These are phyloP conservation scores for Canavalia ensiformis DNA, from an alignment of 306 rosid species.

Conservation along the genomic window DNA sequence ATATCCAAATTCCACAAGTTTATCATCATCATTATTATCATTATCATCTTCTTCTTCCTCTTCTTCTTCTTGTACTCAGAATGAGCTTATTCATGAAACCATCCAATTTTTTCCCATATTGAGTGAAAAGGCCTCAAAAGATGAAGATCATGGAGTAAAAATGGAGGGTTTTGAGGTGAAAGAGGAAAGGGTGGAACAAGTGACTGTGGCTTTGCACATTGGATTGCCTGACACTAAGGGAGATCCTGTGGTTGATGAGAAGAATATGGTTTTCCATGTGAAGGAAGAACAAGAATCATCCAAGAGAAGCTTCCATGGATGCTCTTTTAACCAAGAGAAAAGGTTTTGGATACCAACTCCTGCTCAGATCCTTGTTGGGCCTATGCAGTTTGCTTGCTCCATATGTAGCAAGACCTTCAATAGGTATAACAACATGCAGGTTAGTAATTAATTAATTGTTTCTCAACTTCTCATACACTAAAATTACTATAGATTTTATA, in stretches of 20 bases:
- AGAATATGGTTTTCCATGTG: constrained; percentile 48
- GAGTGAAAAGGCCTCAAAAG: constrained; percentile 51
- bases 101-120: constrained; percentile 80
- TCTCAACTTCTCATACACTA: constrained; percentile 4
- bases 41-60: constrained; percentile 44
- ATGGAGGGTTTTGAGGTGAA: constrained; percentile 57
- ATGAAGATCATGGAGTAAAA: constrained; percentile 47
- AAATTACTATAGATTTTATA: neutral
- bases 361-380: constrained; percentile 94
- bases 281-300: constrained; percentile 56
- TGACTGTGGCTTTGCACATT: constrained; percentile 81
- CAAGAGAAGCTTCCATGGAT: constrained; percentile 63
- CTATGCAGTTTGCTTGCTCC: constrained; percentile 97
- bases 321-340: constrained; percentile 62
- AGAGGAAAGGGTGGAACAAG: constrained; percentile 65
- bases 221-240: constrained; percentile 68
- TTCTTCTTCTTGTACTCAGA: constrained; percentile 27
- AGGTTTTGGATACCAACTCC: constrained; percentile 99
- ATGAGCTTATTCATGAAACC: constrained; percentile 47
- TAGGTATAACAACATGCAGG: constrained; percentile 99
- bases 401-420: constrained; percentile 95
- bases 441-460: constrained; percentile 33
- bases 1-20: constrained; percentile 26
- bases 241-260: constrained; percentile 27
- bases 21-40: constrained; percentile 24